A percentile compares a stretch with the other conserved stretches of the same genome.
These are phyloP conservation scores for Plasmodium gaboni DNA, from an alignment of 169 alveolate genomes.

Conservation along the genomic window DNA sequence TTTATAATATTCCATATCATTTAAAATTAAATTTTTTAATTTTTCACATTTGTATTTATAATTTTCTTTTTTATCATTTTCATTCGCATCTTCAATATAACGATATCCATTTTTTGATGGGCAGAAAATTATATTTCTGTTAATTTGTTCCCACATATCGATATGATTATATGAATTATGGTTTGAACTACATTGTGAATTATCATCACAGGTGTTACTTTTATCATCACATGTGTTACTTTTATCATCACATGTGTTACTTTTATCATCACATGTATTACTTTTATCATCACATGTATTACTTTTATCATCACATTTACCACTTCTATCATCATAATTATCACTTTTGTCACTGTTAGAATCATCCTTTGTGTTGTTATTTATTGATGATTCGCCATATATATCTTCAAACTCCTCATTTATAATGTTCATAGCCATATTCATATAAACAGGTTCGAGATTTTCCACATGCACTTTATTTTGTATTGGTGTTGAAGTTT, in stretches of 20 bases:
- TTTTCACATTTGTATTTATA: conserved; percentile 46
- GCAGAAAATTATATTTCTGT: conserved; percentile 46
- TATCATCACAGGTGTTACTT: not conserved
- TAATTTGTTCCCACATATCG: conserved; percentile 13
- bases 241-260: not conserved
- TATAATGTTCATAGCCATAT: conserved; percentile 17
- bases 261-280: not conserved
- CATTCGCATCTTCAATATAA: conserved; percentile 40
- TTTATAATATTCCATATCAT: conserved; percentile 42
- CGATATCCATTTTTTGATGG: conserved; percentile 73
- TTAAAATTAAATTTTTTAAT: conserved; percentile 29
- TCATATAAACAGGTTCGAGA: conserved; percentile 4
- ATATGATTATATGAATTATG: not conserved
- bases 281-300: not conserved
- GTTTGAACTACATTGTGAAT: not conserved
- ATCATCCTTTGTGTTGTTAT: not conserved
- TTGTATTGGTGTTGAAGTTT: conserved; percentile 57
- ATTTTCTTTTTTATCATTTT: conserved; percentile 44
- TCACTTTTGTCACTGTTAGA: not conserved
- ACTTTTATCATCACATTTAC: not conserved
- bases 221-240: not conserved
- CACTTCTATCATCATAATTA: not conserved
- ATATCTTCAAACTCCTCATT: conserved; percentile 68
- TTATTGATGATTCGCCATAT: not conserved
- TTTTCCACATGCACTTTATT: conserved; percentile 28